Evolutionary conservation across 2,329 filamentous ascomycete species (phyloP), one percentile per base, ranked within the genome.

Genomic region (Salinomyces thailandicus): DNA sequence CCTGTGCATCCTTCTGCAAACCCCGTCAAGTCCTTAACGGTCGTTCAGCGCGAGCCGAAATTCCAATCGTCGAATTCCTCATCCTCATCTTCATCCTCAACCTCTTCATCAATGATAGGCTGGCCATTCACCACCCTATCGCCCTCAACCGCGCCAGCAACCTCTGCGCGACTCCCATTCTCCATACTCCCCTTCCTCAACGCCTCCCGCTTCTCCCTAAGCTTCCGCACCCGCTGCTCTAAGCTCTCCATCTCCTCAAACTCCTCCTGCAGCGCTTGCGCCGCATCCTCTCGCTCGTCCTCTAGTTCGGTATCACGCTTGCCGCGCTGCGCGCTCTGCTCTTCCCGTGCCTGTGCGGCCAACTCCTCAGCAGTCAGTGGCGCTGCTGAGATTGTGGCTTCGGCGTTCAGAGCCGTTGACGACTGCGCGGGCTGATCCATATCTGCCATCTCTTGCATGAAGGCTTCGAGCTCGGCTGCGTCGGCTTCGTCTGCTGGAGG

Each of bases 401-500:
- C 53, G 0, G 56, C 48, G 11, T 50, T 42, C 22, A 57, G 52
- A 11, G 49, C 47, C 2, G 48, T 35, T 9, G 46, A 39, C 5
- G 49, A 35, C 14, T 53, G 18, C 6, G 53, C 13, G 35, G 24
- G 15, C n/a, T 41, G 37, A 36, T 57, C 53, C 32, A 55, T 38
- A 13, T 45, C 46, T 5, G 77, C 80, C 37, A 93, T 77, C 36
- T 93, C 84, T 2, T 82, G 81, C 56, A 94, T 81, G 54, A 93
- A 93, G 6, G 84, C 83, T 2, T 83, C 77, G 6, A 84, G 62
- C 27, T 63, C 62, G 11, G 68, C 62, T 27, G 42, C 44, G 71
- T 39, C 19, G n/a, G 22, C 31, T 6, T 34, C 5, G 2, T 16
- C 33, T 2, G 28, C 31, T 33, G 31, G 15, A 3, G 17, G 18